These are phyloP conservation scores for Aspergillus asperescens DNA, from an alignment of 495 filamentous ascomycete genomes.

Conservation along the genomic window DNA sequence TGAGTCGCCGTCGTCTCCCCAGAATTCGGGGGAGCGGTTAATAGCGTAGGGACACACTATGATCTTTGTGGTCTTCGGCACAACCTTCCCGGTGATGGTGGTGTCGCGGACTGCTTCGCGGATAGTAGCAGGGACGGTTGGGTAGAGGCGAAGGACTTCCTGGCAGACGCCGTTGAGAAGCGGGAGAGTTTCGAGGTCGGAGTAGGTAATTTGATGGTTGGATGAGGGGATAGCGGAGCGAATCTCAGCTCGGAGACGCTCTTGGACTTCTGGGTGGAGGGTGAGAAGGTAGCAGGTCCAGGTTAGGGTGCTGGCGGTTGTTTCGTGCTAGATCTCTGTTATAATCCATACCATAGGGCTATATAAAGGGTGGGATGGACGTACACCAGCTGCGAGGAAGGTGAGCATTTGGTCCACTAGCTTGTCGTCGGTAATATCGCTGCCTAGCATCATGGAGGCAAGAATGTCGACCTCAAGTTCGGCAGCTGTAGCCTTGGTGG, in stretches of 20 bases:
- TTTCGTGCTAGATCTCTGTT: conserved; percentile 43
- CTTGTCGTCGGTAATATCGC: conserved; percentile 51
- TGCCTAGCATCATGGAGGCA: conserved; percentile 42
- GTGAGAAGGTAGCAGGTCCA: conserved; percentile 50
- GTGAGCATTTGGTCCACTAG: conserved; percentile 53
- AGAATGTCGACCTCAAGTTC: conserved; percentile 68
- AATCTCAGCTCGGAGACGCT: conserved; percentile 44
- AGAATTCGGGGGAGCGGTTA: conserved; percentile 37
- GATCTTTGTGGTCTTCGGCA: conserved; percentile 42
- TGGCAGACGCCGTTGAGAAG: conserved; percentile 50
- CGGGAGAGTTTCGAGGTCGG: conserved; percentile 45
- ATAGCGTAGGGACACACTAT: conserved; percentile 42
- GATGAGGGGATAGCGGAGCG: conserved; percentile 35
- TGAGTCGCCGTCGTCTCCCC: conserved; percentile 38
- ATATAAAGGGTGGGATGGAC: conserved; percentile 3
- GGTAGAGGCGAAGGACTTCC: conserved; percentile 46
- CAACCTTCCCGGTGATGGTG: conserved; percentile 36
- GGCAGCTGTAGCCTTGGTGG: conserved; percentile 52
- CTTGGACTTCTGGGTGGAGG: conserved; percentile 43
- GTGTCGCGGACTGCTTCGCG: conserved; percentile 46
- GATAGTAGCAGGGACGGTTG: conserved; percentile 47
- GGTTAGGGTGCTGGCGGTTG: conserved; percentile 49
- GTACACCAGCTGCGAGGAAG: conserved; percentile 47
- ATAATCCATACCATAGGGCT: background rate
- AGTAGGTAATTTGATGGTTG: conserved; percentile 24